These are phyloP conservation scores for Poronia punctata DNA, from an alignment of 495 filamentous ascomycete genomes.

Conservation along the genomic window DNA sequence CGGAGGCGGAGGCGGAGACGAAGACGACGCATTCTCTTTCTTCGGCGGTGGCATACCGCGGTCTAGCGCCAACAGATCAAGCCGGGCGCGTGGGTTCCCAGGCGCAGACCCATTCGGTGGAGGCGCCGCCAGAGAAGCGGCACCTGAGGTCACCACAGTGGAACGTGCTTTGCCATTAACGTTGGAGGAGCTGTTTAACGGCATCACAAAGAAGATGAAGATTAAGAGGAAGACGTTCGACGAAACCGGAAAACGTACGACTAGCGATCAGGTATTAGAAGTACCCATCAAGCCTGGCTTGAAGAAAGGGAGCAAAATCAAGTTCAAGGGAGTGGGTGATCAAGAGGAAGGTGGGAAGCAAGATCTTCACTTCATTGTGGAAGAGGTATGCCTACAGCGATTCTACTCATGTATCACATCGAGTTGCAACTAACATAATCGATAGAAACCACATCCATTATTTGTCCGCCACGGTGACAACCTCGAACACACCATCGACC, in stretches of 20 bases:
- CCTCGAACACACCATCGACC: conserved; percentile 64
- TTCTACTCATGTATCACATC: not conserved
- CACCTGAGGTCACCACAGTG: conserved; percentile 85
- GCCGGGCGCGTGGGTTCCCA: conserved; percentile 32
- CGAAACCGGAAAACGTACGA: conserved; percentile 69
- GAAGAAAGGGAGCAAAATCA: conserved; percentile 94
- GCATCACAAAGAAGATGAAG: conserved; percentile 89
- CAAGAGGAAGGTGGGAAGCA: conserved; percentile 97
- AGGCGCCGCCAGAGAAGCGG: conserved; percentile 41
- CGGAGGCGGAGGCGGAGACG: conserved; percentile 37
- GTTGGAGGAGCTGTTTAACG: conserved; percentile 79
- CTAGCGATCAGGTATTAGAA: conserved; percentile 82
- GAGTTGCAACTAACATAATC: conserved; percentile 12
- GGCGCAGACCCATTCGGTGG: conserved; percentile 35
- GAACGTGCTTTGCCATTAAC: conserved; percentile 76
- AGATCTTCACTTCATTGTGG: conserved; percentile 88
- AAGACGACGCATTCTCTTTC: conserved; percentile 25
- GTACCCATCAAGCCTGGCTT: conserved; percentile 91
- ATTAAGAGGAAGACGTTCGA: conserved; percentile 96
- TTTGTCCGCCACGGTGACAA: conserved; percentile 85
- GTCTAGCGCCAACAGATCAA: conserved; percentile 29
- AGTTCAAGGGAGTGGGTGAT: conserved; percentile 92
- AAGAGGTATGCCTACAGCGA: conserved; percentile 62
- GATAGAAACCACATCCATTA: conserved; percentile 72
- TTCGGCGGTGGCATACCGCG: conserved; percentile 28